Evolutionary conservation across 2,329 filamentous ascomycete species (phyloP), one percentile per base, ranked within the genome.

Genomic region (Stachybotrys elegans): DNA sequence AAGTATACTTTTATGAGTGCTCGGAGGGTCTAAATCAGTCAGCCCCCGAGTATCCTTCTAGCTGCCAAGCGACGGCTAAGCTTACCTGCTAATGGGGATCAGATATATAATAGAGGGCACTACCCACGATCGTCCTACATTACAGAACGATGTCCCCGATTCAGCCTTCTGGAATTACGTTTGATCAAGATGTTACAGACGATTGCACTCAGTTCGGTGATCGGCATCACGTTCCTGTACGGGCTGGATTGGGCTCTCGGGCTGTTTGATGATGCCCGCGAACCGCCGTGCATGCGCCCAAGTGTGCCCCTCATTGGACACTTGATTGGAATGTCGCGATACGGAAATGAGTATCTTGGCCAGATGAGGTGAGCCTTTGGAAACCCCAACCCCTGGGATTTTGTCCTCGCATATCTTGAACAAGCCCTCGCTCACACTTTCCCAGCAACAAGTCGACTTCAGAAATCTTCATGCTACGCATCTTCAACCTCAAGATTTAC

Each of bases 401-500:
- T 9, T 29, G 9, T n/a, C n/a, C n/a, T n/a, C n/a, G n/a, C 9
- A 29, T 29, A 9, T 29, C 25, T 29, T 29, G 8, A 9, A n/a
- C 25, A 29, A 29, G 8, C 25, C 25, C 20, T 20, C 22, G 23
- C 19, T 14, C 16, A 38, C 17, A 8, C 21, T 22, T 19, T 4
- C 14, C 5, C 14, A 51, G 49, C 40, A 47, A 49, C 5, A 25
- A 48, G 32, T 49, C 50, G 11, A 43, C 46, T 17, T 48, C 50
- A 4, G 59, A 62, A 43, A 54, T 62, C 6, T 62, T 55, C 20
- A 59, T 57, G 0, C 41, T 62, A 16, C 48, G 44, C 9, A 52
- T 59, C 20, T 48, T 61, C 42, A 53, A 50, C 39, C 49, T 54
- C 5, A 61, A 60, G 14, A 48, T 62, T 29, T 62, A 62, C 42